Base-by-base conservation (phyloP, 768 basidiomycete genomes). In the Suillus occidentalis region DNA sequence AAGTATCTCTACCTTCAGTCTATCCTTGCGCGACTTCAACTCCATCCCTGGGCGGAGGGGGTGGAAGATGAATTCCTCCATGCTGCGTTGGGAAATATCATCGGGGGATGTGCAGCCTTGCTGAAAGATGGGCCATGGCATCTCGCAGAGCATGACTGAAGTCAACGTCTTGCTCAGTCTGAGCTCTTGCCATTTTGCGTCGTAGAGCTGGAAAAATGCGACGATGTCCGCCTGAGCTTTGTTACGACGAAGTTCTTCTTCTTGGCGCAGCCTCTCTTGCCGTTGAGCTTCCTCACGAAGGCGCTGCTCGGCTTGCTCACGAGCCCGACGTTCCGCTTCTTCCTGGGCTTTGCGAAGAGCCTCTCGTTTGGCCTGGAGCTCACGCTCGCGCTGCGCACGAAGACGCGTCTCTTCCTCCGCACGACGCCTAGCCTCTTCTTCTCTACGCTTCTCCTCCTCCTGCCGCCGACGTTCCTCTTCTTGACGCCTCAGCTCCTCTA, bases 111-210 rank as follows among this genome's bases (percentile, higher is more conserved):
- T 65, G 4, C 50, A 57, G 34, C 73, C 68, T 20, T 70, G 22
- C 25, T 60, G 47, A n/a, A 84, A 70, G 39, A 78, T 62, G 0
- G 84, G 83, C 84, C 84, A 84, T 13, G 84, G 83, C 60, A 85
- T 65, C 59, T 80, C 72, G 28, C 53, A 56, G 64, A 79, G 76
- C 12, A 69, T 22, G 63, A 76, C 66, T 1, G 58, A 65, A 7
- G 79, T 64, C 0, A 72, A 36, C 1, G 58, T n/a, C 16, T 64
- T 61, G 40, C 31, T 69, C 6, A 64, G 65, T 63, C 73, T 77
- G 61, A 81, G 75, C 18, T 72, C 72, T 34, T 70, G 67, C 81
- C 81, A 82, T 62, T 78, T 80, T 50, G 25, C 69, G n/a, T 78
- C 75, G 63, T 80, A 80, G 6, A 72, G 0, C 18, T 43, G 39